These are phyloP conservation scores for Ogataea pini DNA, from an alignment of 805 yeast genomes.

Conservation along the genomic window DNA sequence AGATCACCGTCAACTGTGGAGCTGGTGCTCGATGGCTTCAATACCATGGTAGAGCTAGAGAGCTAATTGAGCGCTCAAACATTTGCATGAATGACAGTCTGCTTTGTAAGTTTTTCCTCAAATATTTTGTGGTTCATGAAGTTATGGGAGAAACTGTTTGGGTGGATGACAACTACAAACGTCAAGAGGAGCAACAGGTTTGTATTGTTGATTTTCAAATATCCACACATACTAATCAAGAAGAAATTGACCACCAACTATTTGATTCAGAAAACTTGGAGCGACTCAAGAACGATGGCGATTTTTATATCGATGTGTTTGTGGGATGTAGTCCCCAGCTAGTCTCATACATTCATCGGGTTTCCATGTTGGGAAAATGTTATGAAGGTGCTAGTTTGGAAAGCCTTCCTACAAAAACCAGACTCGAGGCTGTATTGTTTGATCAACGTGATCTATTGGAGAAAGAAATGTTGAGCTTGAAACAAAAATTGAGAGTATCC, in stretches of 20 bases:
- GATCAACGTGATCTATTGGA: constrained; percentile 33
- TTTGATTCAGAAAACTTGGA: constrained; percentile 35
- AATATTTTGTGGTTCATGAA: constrained; percentile 44
- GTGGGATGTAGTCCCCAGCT: constrained; percentile 43
- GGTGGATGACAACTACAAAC: constrained; percentile 26
- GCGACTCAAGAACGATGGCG: constrained; percentile 35
- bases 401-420: constrained; percentile 8
- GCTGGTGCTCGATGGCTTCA: constrained; percentile 40
- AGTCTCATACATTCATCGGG: constrained; percentile 38
- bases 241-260: background rate
- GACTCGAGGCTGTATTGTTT: constrained; percentile 24
- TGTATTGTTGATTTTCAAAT: background rate
- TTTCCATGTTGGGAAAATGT: constrained; percentile 39
- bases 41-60: constrained; percentile 40
- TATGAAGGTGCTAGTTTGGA: constrained; percentile 38
- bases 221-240: background rate
- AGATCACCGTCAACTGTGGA: constrained; percentile 43
- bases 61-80: constrained; percentile 33
- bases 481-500: constrained; percentile 26
- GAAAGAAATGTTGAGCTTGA: constrained; percentile 26
- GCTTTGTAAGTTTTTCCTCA: constrained; percentile 37
- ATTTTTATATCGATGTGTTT: constrained; percentile 39
- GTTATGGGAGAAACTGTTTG: constrained; percentile 47
- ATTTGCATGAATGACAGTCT: constrained; percentile 33
- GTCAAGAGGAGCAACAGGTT: background rate